phyloP scores from a whole-genome alignment of 306 rosid genomes.

The Vigna mungo region DNA sequence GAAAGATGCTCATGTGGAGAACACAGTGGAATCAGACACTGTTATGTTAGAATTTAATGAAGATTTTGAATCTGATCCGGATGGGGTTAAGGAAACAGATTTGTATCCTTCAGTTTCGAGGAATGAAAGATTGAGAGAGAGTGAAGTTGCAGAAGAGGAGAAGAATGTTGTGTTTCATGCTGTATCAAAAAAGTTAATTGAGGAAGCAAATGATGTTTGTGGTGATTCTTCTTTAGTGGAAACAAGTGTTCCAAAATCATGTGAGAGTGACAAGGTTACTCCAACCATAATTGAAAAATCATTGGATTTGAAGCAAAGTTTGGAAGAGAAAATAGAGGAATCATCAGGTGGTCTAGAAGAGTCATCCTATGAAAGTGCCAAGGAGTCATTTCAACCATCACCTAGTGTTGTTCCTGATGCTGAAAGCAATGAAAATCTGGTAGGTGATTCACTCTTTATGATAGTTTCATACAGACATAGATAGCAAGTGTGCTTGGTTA shows the following conservation, averaged over 20 bases:
- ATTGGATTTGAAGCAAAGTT: slow-evolving; percentile 16
- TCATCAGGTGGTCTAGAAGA: slow-evolving; percentile 45
- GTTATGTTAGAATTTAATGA: slow-evolving; percentile 35
- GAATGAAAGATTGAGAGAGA: slow-evolving; percentile 34
- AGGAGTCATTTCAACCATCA: slow-evolving; percentile 41
- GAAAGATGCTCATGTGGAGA: slow-evolving; percentile 31
- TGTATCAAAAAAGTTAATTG: slow-evolving; percentile 14
- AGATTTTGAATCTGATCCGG: slow-evolving; percentile 8
- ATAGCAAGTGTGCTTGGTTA: not conserved
- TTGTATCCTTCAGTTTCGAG: slow-evolving; percentile 31
- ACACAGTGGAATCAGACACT: slow-evolving; percentile 1
- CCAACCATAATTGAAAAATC: slow-evolving; percentile 42
- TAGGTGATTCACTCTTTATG: slow-evolving; percentile 33
- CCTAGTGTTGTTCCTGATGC: slow-evolving; percentile 38
- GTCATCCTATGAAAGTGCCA: slow-evolving; percentile 47
- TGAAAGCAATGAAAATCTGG: slow-evolving; percentile 55
- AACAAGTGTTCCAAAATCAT: slow-evolving; percentile 34
- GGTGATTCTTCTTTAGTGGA: slow-evolving; percentile 34
- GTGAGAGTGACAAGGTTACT: slow-evolving; percentile 40
- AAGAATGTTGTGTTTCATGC: slow-evolving; percentile 29
- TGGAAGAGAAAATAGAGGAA: slow-evolving; percentile 51
- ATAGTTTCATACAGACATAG: not conserved
- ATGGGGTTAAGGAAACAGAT: slow-evolving; percentile 17
- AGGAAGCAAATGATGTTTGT: slow-evolving; percentile 25
- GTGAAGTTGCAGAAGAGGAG: slow-evolving; percentile 45